Percentiles rank a stretch among this genome's conserved stretches.
Conservation (phyloP, 768 basidiomycete species). For the Auricularia cornea region DNA sequence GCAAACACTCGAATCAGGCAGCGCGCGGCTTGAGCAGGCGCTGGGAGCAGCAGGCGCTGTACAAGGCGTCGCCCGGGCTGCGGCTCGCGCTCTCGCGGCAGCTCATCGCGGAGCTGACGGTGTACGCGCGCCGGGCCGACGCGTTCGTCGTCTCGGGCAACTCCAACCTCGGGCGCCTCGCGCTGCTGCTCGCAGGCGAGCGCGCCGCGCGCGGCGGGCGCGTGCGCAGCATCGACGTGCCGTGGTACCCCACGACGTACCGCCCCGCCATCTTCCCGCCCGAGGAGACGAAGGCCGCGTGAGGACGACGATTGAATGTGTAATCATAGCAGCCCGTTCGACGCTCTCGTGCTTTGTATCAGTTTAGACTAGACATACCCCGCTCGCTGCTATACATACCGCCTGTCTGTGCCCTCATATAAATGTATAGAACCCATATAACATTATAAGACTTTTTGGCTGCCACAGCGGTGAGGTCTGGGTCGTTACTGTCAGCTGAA, state of each 20-base stretch:
- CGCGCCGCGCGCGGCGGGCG: background rate
- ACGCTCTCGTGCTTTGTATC: no score
- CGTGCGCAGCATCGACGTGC: background rate
- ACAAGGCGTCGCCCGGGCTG: background rate
- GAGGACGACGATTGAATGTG: no score
- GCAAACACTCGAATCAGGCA: no score
- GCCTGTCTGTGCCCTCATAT: no score
- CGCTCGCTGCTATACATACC: no score
- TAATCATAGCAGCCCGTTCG: no score
- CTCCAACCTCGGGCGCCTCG: background rate
- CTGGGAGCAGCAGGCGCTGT: background rate
- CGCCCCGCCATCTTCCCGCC: background rate
- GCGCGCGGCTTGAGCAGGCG: background rate
- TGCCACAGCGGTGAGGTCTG: no score
- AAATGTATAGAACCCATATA: no score
- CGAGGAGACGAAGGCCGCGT: no score
- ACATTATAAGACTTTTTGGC: no score
- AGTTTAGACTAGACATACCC: no score
- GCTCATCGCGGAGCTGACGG: background rate
- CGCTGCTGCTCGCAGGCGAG: background rate
- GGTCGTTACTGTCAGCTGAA: no score
- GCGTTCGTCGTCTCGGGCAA: background rate
- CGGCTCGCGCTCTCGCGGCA: background rate
- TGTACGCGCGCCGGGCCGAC: background rate
- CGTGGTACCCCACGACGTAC: background rate